Evolutionary conservation across 352 stramenopile genomes (phyloP).

Genomic region (Globisporangium spiculum): DNA sequence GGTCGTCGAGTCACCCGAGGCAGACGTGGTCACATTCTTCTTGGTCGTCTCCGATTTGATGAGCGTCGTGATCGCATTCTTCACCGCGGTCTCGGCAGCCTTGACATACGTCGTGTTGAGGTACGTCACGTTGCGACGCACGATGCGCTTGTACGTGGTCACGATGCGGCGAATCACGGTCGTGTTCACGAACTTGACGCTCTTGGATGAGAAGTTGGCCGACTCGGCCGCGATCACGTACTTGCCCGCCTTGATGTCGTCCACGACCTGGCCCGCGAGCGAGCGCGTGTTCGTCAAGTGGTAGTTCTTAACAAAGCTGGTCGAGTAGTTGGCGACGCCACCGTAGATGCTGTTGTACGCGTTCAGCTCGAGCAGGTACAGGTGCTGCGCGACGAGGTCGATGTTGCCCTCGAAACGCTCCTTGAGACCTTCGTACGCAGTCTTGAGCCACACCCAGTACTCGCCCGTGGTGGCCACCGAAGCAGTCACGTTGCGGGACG

Average conservation of each 20-base stretch:
- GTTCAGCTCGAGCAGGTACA: conserved; percentile 61
- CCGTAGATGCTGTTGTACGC: conserved; percentile 54
- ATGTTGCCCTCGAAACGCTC: conserved; percentile 60
- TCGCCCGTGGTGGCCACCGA: conserved; percentile 46
- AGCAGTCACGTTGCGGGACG: conserved; percentile 32
- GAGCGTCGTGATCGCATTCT: conserved; percentile 12
- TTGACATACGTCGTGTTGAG: conserved; percentile 28
- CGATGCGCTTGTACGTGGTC: conserved; percentile 26
- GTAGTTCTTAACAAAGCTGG: conserved; percentile 48
- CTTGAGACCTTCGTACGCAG: conserved; percentile 52
- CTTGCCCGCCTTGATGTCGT: conserved; percentile 44
- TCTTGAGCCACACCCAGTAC: conserved; percentile 66
- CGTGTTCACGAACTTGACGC: conserved; percentile 41
- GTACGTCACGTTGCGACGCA: conserved; percentile 23
- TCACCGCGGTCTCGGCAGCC: conserved; percentile 19
- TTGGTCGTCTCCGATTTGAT: conserved; percentile 9
- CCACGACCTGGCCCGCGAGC: conserved; percentile 45
- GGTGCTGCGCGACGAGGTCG: conserved; percentile 52
- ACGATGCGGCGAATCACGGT: conserved; percentile 30
- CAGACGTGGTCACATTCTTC: conserved; percentile 20
- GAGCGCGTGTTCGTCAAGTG: conserved; percentile 48
- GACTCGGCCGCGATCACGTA: conserved; percentile 42
- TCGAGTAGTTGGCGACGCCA: conserved; percentile 41
- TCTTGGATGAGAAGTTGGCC: conserved; percentile 36
- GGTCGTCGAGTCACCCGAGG: conserved; percentile 18